Conservation (phyloP, 1,284 basidiomycete genomes). For the Phaffia rhodozyma region DNA sequence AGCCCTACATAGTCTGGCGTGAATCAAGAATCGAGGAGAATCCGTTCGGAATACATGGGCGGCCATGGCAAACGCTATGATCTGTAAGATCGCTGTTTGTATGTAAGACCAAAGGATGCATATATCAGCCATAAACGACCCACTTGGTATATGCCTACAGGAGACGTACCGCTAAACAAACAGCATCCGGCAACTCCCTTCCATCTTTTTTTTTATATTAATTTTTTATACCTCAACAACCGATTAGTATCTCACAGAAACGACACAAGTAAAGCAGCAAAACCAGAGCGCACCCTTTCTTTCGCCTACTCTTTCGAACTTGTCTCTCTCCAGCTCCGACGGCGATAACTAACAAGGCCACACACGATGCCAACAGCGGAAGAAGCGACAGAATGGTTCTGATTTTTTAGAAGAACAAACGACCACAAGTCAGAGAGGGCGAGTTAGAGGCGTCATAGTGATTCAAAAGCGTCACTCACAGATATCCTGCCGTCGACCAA, state of each 20-base stretch:
- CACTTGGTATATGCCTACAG: neutral
- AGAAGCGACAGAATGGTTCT: constrained; percentile 19
- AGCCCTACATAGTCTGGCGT: constrained; percentile 8
- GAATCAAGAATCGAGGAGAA: constrained; percentile 6
- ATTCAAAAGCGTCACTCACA: neutral
- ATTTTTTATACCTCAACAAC: constrained; percentile 11
- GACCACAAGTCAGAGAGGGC: neutral
- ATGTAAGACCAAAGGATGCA: neutral
- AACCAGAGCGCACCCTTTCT: neutral
- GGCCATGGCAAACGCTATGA: constrained; percentile 16
- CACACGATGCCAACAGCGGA: constrained; percentile 14
- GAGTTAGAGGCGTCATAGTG: neutral
- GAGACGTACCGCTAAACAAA: constrained; percentile 9
- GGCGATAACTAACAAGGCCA: constrained; percentile 19
- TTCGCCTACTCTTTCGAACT: constrained; percentile 9
- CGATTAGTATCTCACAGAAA: constrained; percentile 10
- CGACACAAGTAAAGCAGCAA: too few species aligned
- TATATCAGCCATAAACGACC: neutral
- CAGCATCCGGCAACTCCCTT: constrained; percentile 18
- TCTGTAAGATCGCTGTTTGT: constrained; percentile 18
- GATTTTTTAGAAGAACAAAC: neutral
- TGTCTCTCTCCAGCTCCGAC: constrained; percentile 14
- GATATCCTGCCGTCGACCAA: constrained; percentile 20
- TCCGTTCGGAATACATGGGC: constrained; percentile 15
- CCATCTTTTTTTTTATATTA: too few species aligned